Percentiles rank a stretch among this genome's conserved stretches.
Conservation (phyloP, 345 rosid genomes). For the Dimocarpus longan region DNA sequence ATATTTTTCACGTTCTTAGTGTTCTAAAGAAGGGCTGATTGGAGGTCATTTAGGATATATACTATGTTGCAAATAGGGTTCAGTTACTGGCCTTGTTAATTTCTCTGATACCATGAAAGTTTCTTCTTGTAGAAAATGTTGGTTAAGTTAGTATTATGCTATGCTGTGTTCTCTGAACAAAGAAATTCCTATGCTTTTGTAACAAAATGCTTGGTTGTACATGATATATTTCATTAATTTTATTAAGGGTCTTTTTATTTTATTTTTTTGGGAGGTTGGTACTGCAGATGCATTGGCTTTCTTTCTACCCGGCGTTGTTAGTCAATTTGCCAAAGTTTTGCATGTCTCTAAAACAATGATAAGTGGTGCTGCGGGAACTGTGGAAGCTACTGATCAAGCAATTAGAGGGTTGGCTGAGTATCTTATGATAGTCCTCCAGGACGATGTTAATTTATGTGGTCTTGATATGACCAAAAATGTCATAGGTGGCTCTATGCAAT, state of each 20-base stretch:
- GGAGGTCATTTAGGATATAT: not conserved
- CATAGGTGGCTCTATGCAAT: slow-evolving; percentile 43
- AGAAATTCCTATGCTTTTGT: not conserved
- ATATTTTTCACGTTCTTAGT: not conserved
- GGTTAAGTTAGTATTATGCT: not conserved
- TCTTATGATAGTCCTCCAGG: slow-evolving; percentile 83
- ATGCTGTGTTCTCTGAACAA: not conserved
- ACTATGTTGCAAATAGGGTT: not conserved
- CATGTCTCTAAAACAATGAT: slow-evolving; percentile 72
- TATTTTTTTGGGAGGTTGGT: slow-evolving; percentile 66
- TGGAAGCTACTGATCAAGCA: slow-evolving; percentile 81
- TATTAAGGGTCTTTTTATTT: slow-evolving; percentile 17
- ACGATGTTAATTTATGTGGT: slow-evolving; percentile 59
- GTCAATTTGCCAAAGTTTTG: slow-evolving; percentile 82
- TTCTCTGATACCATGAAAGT: not conserved
- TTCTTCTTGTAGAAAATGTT: not conserved
- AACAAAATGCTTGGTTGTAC: not conserved
- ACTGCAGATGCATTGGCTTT: slow-evolving; percentile 88
- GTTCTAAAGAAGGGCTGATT: not conserved
- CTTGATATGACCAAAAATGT: slow-evolving; percentile 34
- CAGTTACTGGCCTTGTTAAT: not conserved
- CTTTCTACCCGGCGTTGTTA: slow-evolving; percentile 93
- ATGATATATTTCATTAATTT: slow-evolving; percentile 12
- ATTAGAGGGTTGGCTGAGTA: slow-evolving; percentile 86
- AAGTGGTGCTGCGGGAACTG: slow-evolving; percentile 94